Evolutionary conservation across 306 rosid genomes (phyloP).

Genomic region (Glycine tomentella): DNA sequence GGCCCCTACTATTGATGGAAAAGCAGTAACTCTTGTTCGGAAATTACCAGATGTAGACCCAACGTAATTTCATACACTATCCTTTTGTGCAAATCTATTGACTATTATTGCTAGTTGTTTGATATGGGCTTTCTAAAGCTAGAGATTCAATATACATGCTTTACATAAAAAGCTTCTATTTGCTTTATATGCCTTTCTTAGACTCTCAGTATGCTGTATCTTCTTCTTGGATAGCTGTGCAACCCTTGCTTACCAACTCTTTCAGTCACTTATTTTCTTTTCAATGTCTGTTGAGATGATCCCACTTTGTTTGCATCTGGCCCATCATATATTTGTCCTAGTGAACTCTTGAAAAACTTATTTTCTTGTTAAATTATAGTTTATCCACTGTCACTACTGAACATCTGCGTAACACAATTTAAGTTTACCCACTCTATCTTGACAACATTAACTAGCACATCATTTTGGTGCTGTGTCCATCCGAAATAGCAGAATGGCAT

Average conservation of each 20-base stretch:
- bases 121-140: constrained; percentile 34
- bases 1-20: constrained; percentile 71
- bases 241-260: constrained; percentile 12
- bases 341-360: neutral
- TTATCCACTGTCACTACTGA: neutral
- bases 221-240: constrained; percentile 28
- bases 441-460: neutral
- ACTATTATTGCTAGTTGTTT: constrained; percentile 30
- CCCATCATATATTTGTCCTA: neutral
- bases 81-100: constrained; percentile 38
- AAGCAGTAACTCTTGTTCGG: constrained; percentile 83
- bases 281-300: constrained; percentile 11
- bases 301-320: neutral
- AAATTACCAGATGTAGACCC: constrained; percentile 72
- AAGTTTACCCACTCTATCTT: neutral
- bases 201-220: constrained; percentile 11
- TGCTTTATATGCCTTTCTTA: constrained; percentile 6
- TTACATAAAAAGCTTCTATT: constrained; percentile 2
- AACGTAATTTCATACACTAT: constrained; percentile 53
- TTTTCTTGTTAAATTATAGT: constrained; percentile 5
- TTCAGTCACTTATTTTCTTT: constrained; percentile 6
- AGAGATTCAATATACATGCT: constrained; percentile 16
- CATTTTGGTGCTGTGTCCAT: neutral
- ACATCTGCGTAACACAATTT: neutral
- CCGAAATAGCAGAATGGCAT: neutral